Conservation (phyloP, 257 asterid genomes). For the Jasminum sambac region DNA sequence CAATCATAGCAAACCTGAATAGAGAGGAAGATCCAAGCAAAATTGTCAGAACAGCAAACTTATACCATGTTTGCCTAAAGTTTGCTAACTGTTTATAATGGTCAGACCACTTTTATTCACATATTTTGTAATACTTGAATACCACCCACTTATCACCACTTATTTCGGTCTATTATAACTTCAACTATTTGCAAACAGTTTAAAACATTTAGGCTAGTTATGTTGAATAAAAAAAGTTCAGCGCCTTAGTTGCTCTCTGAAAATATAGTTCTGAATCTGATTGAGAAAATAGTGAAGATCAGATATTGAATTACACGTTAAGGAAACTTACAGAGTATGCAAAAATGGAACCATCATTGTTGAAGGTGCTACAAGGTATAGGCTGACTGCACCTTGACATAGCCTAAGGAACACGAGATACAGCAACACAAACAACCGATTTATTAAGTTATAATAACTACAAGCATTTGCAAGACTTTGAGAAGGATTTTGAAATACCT, state of each 20-base stretch:
- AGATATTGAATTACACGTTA: slow-evolving; percentile 9
- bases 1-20: slow-evolving; percentile 88
- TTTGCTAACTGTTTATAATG: no score
- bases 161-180: no score
- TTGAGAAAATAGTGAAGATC: slow-evolving; percentile 11
- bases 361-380: slow-evolving; percentile 78
- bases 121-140: no score
- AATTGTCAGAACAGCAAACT: neutral
- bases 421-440: neutral
- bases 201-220: neutral
- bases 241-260: neutral
- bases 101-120: no score
- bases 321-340: slow-evolving; percentile 70
- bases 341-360: slow-evolving; percentile 81
- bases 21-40: neutral
- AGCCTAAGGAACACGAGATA: slow-evolving; percentile 49
- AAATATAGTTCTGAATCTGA: neutral
- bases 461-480: neutral
- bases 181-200: no score
- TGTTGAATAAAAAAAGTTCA: neutral
- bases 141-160: no score
- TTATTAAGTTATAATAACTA: slow-evolving; percentile 13
- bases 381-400: slow-evolving; percentile 86
- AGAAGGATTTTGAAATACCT: slow-evolving; percentile 45
- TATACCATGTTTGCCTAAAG: no score